phyloP scores from a whole-genome alignment of 2,329 filamentous ascomycete genomes.

The Nemania sp. region DNA sequence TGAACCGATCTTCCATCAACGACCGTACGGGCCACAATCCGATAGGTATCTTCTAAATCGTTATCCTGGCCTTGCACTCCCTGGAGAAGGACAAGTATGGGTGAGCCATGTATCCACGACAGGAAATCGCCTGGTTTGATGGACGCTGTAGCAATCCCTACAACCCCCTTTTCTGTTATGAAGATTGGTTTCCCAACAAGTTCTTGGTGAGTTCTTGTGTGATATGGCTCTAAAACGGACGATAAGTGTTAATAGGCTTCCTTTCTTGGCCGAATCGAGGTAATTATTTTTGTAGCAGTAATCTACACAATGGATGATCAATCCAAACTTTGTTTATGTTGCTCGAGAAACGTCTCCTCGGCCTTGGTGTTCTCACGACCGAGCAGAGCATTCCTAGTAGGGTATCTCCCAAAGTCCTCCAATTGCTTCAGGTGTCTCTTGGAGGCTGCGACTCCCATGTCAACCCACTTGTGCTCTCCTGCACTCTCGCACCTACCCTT shows the following conservation, averaged over 20 bases:
- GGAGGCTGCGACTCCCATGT: constrained; percentile 28
- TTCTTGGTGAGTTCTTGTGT: neutral
- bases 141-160: constrained; percentile 8
- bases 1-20: neutral
- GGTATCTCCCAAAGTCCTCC: constrained; percentile 37
- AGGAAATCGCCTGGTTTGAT: neutral
- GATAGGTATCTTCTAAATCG: neutral
- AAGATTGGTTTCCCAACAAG: neutral
- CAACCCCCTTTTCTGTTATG: neutral
- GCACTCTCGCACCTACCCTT: constrained; percentile 23
- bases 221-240: too few relatives aligned
- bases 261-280: too few relatives aligned
- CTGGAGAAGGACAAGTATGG: neutral
- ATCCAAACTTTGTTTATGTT: constrained; percentile 10
- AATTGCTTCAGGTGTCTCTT: constrained; percentile 35
- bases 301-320: constrained; percentile 5
- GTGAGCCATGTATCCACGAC: neutral
- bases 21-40: neutral
- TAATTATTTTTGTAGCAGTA: constrained; percentile 2
- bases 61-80: neutral
- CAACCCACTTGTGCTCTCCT: constrained; percentile 26
- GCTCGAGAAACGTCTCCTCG: constrained; percentile 33
- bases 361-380: constrained; percentile 35
- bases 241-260: too few relatives aligned
- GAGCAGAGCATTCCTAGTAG: constrained; percentile 32